These are phyloP conservation scores for Colletotrichum sp. DNA, from an alignment of 2,329 filamentous ascomycete genomes.

Conservation along the genomic window DNA sequence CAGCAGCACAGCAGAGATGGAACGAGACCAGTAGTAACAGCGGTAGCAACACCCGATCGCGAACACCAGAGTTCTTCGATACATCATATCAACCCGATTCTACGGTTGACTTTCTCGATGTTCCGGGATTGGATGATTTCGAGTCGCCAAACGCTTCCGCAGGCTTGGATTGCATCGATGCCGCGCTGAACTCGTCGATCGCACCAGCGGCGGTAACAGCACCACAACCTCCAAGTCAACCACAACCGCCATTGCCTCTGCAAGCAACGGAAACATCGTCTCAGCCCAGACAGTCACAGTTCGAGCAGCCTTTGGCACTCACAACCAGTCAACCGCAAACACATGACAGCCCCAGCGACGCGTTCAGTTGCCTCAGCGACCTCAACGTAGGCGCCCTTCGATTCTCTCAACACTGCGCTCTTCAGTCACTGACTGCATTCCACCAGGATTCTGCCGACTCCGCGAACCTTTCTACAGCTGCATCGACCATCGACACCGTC, in stretches of 20 bases:
- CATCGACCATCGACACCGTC: background rate
- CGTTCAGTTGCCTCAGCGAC: background rate
- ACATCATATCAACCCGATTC: background rate
- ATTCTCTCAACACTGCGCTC: background rate
- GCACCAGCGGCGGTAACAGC: background rate
- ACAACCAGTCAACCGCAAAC: background rate
- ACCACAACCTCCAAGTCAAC: background rate
- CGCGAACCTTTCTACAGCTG: background rate
- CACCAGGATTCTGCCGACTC: background rate
- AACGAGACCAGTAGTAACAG: background rate
- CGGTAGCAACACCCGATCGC: background rate
- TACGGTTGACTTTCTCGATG: background rate
- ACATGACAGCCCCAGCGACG: background rate
- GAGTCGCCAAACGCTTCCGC: background rate
- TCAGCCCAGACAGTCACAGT: background rate
- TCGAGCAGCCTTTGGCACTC: background rate
- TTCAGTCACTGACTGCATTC: background rate
- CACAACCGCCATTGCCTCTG: background rate
- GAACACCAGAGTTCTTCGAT: background rate
- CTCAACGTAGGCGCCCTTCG: background rate
- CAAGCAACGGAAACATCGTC: background rate
- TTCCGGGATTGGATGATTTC: background rate
- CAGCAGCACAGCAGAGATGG: background rate
- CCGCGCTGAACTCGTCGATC: background rate
- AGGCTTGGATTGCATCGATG: background rate